These are phyloP conservation scores for Bipolaris cookei DNA, from an alignment of 2,329 filamentous ascomycete genomes.

Conservation along the genomic window DNA sequence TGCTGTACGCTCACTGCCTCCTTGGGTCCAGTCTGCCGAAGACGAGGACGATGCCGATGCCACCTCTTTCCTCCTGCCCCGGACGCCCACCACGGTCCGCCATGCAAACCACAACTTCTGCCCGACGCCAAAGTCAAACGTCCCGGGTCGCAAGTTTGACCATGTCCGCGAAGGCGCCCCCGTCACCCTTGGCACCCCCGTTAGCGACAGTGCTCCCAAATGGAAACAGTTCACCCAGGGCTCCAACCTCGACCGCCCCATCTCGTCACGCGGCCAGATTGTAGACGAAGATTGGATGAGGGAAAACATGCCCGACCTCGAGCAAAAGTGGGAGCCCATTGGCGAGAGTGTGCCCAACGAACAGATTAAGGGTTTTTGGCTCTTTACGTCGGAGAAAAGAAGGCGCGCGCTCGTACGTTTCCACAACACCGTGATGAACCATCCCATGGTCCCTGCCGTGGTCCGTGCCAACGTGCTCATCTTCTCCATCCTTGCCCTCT, in stretches of 20 bases:
- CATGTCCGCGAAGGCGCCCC: conserved; percentile 48
- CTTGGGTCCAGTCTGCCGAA: conserved; percentile 49
- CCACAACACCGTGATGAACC: conserved; percentile 74
- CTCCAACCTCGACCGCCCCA: conserved; percentile 37
- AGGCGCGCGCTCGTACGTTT: conserved; percentile 64
- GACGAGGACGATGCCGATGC: conserved; percentile 44
- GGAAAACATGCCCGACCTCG: conserved; percentile 56
- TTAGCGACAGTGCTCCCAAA: conserved; percentile 46
- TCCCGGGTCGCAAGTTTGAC: conserved; percentile 49
- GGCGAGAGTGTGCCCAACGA: conserved; percentile 59
- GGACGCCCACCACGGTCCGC: conserved; percentile 43
- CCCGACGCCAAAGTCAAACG: conserved; percentile 48
- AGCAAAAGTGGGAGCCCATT: conserved; percentile 60
- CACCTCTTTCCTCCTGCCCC: conserved; percentile 42
- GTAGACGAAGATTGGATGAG: conserved; percentile 56
- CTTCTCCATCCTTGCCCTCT: conserved; percentile 80
- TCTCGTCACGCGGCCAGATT: conserved; percentile 43
- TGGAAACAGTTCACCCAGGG: conserved; percentile 49
- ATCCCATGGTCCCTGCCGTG: conserved; percentile 82
- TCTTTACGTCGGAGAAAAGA: conserved; percentile 56
- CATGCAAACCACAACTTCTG: conserved; percentile 49
- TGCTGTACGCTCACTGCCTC: conserved; percentile 45
- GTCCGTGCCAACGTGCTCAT: conserved; percentile 83
- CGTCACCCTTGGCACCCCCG: conserved; percentile 44
- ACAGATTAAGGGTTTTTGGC: conserved; percentile 57